Evolutionary conservation across 2,329 filamentous ascomycete genomes (phyloP).

Genomic region (Alternaria burnsii): DNA sequence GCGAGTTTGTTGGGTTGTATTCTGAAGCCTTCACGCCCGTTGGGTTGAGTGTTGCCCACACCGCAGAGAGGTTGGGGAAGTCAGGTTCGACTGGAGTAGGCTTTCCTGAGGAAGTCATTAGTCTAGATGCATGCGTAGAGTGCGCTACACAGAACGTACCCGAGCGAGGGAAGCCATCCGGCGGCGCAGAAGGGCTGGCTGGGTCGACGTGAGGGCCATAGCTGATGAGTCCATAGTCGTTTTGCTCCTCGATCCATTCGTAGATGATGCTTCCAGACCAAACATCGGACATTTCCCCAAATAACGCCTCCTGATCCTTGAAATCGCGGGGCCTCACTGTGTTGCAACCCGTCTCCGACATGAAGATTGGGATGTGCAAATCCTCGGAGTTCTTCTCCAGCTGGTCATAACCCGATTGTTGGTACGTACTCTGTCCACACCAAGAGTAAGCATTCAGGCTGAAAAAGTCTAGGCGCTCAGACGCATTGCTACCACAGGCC

Average conservation of each 20-base stretch:
- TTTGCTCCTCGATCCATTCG: slow-evolving; percentile 87
- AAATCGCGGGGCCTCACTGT: slow-evolving; percentile 68
- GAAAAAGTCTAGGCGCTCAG: slow-evolving; percentile 81
- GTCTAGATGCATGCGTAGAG: background rate
- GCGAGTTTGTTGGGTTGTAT: slow-evolving; percentile 70
- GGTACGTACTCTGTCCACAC: slow-evolving; percentile 61
- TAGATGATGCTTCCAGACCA: slow-evolving; percentile 85
- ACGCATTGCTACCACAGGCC: slow-evolving; percentile 74
- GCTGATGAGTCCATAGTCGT: slow-evolving; percentile 81
- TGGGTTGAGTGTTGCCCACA: slow-evolving; percentile 78
- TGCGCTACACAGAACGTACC: slow-evolving; percentile 42
- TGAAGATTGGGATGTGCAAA: slow-evolving; percentile 67
- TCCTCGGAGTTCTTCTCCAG: slow-evolving; percentile 73
- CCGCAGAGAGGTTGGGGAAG: slow-evolving; percentile 77
- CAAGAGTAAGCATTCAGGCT: slow-evolving; percentile 82
- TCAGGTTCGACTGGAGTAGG: slow-evolving; percentile 78
- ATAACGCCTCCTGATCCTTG: slow-evolving; percentile 78
- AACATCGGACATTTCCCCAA: slow-evolving; percentile 76
- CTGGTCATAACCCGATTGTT: slow-evolving; percentile 72
- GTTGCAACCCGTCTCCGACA: slow-evolving; percentile 90
- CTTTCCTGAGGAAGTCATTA: slow-evolving; percentile 55
- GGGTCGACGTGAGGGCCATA: slow-evolving; percentile 71
- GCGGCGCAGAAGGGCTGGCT: slow-evolving; percentile 55
- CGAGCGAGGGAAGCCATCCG: slow-evolving; percentile 73
- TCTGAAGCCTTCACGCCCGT: slow-evolving; percentile 71